A percentile compares a stretch with the other conserved stretches of the same genome.
phyloP scores from a whole-genome alignment of 768 basidiomycete genomes.

The Tricholoma saponaceum region DNA sequence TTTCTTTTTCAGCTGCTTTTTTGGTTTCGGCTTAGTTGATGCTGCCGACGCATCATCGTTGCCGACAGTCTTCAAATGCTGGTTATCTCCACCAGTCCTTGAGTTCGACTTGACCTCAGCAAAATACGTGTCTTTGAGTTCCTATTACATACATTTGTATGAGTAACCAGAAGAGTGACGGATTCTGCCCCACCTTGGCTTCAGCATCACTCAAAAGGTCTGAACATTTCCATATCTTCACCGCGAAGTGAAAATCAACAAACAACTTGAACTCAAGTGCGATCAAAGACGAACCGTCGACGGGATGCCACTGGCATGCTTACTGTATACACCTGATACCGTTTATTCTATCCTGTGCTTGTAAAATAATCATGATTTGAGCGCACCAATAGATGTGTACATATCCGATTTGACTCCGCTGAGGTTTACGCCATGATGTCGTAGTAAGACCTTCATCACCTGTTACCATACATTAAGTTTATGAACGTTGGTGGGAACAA shows the following conservation, averaged over 20 bases:
- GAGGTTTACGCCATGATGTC: conserved; percentile 61
- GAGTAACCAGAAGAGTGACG: neutral
- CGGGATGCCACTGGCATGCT: conserved; percentile 68
- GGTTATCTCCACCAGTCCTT: conserved; percentile 17
- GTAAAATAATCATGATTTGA: neutral
- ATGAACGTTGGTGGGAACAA: neutral
- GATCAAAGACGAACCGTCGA: conserved; percentile 50
- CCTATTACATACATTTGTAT: conserved; percentile 29
- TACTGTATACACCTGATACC: conserved; percentile 63
- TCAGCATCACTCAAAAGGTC: conserved; percentile 56
- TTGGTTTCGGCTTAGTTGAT: conserved; percentile 31
- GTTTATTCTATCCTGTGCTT: neutral
- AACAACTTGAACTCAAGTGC: neutral
- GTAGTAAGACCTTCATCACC: conserved; percentile 68
- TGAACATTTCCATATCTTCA: conserved; percentile 65
- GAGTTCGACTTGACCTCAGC: conserved; percentile 33
- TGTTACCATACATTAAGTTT: conserved; percentile 17
- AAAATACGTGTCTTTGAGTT: conserved; percentile 59
- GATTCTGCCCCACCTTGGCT: conserved; percentile 44
- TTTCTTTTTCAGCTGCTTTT: conserved; percentile 18
- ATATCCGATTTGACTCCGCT: conserved; percentile 70
- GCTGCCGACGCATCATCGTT: conserved; percentile 14
- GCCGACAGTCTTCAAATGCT: neutral
- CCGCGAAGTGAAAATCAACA: neutral
- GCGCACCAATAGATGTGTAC: conserved; percentile 57